These are phyloP conservation scores for Ampelocalamus luodianensis DNA, from an alignment of 176 grass and related monocot species.

Conservation along the genomic window DNA sequence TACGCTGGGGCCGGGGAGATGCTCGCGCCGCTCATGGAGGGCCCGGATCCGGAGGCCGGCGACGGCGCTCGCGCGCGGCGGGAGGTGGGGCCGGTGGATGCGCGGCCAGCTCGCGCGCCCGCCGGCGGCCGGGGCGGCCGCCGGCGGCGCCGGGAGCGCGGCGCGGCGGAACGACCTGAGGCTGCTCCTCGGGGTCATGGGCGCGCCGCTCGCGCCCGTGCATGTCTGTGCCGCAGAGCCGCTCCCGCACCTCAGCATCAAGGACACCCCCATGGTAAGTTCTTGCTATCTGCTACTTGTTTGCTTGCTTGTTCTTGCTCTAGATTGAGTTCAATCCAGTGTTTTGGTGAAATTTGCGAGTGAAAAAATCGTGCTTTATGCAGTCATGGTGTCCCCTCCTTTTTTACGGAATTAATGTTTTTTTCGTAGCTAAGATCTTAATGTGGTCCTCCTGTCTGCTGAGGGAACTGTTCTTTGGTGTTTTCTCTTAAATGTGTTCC, in stretches of 20 bases:
- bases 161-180: slow-evolving; percentile 66
- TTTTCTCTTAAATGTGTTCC: slow-evolving; percentile 23
- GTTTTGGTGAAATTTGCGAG: not conserved
- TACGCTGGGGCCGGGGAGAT: slow-evolving; percentile 52
- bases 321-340: slow-evolving; percentile 16
- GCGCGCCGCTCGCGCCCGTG: slow-evolving; percentile 74
- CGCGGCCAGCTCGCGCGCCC: slow-evolving; percentile 64
- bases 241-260: slow-evolving; percentile 84
- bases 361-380: not conserved
- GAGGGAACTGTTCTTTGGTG: slow-evolving; percentile 12
- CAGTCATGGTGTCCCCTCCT: not conserved
- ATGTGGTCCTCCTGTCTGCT: not conserved
- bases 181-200: slow-evolving; percentile 83
- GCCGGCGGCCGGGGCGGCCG: slow-evolving; percentile 9
- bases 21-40: slow-evolving; percentile 79
- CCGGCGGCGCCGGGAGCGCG: not conserved
- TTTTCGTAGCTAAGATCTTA: not conserved
- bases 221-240: slow-evolving; percentile 81
- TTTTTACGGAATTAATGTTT: not conserved
- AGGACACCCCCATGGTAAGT: slow-evolving; percentile 90
- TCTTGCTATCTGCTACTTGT: not conserved
- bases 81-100: slow-evolving; percentile 71
- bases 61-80: slow-evolving; percentile 37
- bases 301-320: slow-evolving; percentile 13
- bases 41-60: slow-evolving; percentile 65